A percentile compares a stretch with the other conserved stretches of the same genome.
Conservation (phyloP, 441 rosid species). For the Bruguiera hainesii region DNA sequence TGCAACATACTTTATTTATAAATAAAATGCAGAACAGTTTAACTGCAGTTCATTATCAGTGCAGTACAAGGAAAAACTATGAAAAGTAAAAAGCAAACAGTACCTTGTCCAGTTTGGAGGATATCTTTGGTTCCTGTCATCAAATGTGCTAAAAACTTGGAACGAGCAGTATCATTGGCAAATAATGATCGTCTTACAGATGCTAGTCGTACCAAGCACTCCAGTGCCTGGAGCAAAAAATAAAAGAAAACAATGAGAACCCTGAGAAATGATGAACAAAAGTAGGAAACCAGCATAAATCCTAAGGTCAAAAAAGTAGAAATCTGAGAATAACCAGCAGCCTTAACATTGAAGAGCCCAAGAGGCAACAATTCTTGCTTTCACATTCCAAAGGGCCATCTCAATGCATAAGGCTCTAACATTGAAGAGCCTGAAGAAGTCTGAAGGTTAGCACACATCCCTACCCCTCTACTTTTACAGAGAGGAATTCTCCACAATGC, state of each 20-base stretch:
- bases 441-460: too few relatives aligned
- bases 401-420: too few relatives aligned
- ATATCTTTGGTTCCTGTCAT: constrained; percentile 98
- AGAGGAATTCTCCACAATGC: too few relatives aligned
- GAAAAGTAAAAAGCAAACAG: constrained; percentile 4
- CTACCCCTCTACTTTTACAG: too few relatives aligned
- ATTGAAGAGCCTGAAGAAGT: too few relatives aligned
- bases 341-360: too few relatives aligned
- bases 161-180: constrained; percentile 78
- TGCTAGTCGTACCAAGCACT: constrained; percentile 96
- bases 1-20: too few relatives aligned
- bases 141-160: constrained; percentile 86
- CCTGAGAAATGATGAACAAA: constrained; percentile 5
- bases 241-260: constrained; percentile 10
- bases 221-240: constrained; percentile 65
- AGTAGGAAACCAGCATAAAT: background rate
- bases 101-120: constrained; percentile 91
- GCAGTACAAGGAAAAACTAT: background rate
- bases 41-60: background rate
- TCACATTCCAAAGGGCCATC: too few relatives aligned
- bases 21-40: background rate
- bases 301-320: background rate
- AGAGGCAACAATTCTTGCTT: too few relatives aligned
- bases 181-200: constrained; percentile 94
- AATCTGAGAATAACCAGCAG: background rate